These are phyloP conservation scores for Gaultheria prostrata DNA, from an alignment of 148 eudicot species.

Conservation along the genomic window DNA sequence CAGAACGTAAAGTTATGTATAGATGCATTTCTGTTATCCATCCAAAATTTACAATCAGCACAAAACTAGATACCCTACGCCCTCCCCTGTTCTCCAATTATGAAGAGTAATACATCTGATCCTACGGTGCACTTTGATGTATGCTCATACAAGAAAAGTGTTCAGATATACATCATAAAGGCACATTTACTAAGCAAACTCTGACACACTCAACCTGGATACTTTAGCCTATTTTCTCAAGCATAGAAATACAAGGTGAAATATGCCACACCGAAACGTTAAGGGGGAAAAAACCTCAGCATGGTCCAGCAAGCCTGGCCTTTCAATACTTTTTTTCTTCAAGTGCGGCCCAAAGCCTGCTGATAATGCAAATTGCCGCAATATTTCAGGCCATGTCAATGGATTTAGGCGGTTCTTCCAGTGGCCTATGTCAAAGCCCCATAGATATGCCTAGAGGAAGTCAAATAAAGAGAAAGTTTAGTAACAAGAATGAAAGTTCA, in stretches of 20 bases:
- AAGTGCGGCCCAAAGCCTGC: conserved; percentile 57
- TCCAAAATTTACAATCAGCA: background rate
- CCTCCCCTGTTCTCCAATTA: background rate
- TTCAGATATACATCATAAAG: background rate
- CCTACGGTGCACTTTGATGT: background rate
- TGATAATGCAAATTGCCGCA: conserved; percentile 52
- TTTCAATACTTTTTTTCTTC: conserved; percentile 39
- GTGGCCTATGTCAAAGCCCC: conserved; percentile 58
- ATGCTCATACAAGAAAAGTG: background rate
- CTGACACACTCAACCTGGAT: background rate
- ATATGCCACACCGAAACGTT: background rate
- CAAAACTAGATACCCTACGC: background rate
- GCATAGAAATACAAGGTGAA: background rate
- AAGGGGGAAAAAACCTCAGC: conserved; percentile 34
- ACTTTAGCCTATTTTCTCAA: background rate
- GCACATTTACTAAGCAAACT: background rate
- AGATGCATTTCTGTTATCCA: background rate
- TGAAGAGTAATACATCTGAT: background rate
- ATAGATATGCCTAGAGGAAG: conserved; percentile 36
- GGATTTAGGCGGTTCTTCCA: conserved; percentile 54
- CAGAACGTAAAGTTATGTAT: background rate
- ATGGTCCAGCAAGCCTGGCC: conserved; percentile 25
- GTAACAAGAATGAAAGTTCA: background rate
- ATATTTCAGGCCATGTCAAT: conserved; percentile 58
- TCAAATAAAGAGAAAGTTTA: background rate